Conservation (phyloP, 2,329 filamentous ascomycete genomes). For the Byssothecium circinans region DNA sequence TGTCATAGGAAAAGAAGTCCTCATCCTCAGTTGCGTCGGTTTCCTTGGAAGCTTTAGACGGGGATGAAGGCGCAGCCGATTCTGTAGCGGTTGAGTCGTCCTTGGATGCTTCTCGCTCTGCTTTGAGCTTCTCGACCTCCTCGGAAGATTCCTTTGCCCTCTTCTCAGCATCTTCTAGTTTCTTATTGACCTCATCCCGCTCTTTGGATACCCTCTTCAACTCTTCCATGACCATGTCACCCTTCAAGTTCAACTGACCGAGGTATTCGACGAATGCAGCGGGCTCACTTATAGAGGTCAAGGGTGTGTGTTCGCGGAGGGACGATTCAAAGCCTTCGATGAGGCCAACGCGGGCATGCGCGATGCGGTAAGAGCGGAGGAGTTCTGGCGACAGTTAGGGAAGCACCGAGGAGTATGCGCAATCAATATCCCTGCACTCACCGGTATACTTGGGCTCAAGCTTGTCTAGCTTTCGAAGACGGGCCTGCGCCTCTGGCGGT, state of each 20-base stretch:
- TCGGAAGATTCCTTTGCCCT: slow-evolving; percentile 63
- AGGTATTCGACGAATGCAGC: slow-evolving; percentile 85
- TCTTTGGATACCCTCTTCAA: slow-evolving; percentile 83
- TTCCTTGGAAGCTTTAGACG: slow-evolving; percentile 28
- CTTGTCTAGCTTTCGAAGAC: slow-evolving; percentile 84
- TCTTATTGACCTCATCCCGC: slow-evolving; percentile 77
- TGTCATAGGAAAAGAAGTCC: slow-evolving; percentile 91
- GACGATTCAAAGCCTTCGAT: slow-evolving; percentile 94
- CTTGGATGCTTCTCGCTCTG: slow-evolving; percentile 18
- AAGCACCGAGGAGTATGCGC: neutral
- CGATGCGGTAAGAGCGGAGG: slow-evolving; percentile 86
- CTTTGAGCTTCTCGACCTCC: slow-evolving; percentile 62
- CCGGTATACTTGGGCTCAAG: slow-evolving; percentile 85
- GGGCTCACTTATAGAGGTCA: slow-evolving; percentile 85
- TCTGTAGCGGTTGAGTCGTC: slow-evolving; percentile 33
- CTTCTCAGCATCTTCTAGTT: slow-evolving; percentile 68
- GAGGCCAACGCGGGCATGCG: slow-evolving; percentile 79
- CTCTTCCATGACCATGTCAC: slow-evolving; percentile 92
- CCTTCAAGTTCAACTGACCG: slow-evolving; percentile 80
- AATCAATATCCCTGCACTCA: slow-evolving; percentile 36
- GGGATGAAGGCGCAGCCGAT: slow-evolving; percentile 27
- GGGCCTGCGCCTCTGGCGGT: slow-evolving; percentile 72
- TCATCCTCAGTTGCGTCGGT: slow-evolving; percentile 51
- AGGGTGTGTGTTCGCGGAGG: slow-evolving; percentile 86
- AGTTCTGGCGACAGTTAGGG: slow-evolving; percentile 63